Percentiles rank a stretch among this genome's conserved stretches.
Conservation (phyloP, 805 yeast genomes). For the Kuraishia hungarica region DNA sequence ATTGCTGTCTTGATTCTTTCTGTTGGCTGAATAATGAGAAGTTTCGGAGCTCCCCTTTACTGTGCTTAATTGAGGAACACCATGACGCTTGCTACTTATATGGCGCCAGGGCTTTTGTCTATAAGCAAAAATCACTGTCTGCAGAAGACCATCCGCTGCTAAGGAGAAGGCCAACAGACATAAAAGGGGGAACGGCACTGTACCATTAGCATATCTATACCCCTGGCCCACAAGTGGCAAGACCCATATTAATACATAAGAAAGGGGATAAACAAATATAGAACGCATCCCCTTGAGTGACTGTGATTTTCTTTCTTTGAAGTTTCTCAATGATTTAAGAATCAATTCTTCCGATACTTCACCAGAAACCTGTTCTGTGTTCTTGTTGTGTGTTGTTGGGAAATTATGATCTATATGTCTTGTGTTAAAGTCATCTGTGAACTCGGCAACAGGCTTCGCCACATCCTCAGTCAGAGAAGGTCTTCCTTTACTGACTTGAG, state of each 20-base stretch:
- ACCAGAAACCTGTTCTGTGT: not conserved
- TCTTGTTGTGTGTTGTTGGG: not conserved
- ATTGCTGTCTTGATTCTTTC: not conserved
- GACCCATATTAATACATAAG: conserved; percentile 11
- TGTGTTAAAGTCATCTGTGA: not conserved
- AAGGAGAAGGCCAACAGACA: conserved; percentile 8
- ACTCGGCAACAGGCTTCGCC: not conserved
- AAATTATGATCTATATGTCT: not conserved
- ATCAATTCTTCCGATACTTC: conserved; percentile 8
- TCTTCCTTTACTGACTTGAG: not conserved
- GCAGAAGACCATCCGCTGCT: conserved; percentile 13
- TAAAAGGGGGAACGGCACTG: conserved; percentile 6
- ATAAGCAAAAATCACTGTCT: conserved; percentile 10
- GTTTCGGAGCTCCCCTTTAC: not conserved
- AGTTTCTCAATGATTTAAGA: conserved; percentile 9
- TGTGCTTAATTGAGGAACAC: not conserved
- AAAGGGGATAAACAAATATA: conserved; percentile 11
- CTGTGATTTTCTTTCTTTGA: conserved; percentile 10
- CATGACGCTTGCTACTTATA: not conserved
- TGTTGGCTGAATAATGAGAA: not conserved
- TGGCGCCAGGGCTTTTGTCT: conserved; percentile 14
- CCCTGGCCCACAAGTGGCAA: conserved; percentile 10
- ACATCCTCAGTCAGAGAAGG: not conserved
- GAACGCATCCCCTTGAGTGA: conserved; percentile 10
- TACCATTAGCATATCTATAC: conserved; percentile 5